Base-by-base conservation (phyloP, 306 rosid genomes). In the Parietaria judaica region DNA sequence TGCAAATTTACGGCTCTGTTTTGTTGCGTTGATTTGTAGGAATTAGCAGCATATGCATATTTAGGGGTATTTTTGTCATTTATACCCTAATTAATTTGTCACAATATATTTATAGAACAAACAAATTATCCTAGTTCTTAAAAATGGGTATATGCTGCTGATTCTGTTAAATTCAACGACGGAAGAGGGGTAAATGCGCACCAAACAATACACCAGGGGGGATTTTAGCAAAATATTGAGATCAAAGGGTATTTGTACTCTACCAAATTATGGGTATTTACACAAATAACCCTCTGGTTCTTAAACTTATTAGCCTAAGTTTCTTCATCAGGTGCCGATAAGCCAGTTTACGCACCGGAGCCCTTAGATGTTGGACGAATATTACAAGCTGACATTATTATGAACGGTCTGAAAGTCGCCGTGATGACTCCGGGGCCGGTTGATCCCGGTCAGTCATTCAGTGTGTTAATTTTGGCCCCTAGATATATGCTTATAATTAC, bases 361-460 rank as follows among this genome's bases (percentile, higher is more conserved):
- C 98, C 98, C n/a, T 75, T 76, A 50, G 98, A 91, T 75, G 92
- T 88, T 58, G 96, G 96, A 54, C 80, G 98, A 75, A 75, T 78
- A 73, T 80, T 91, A 56, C 92, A 86, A 83, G 92, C 81, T 37
- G 95, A 91, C 70, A 69, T 91, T 56, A 67, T 75, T 64, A 80
- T 78, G 10, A 72, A 80, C 66, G 98, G 89, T 56, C 80, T 73
- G 67, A 88, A 80, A 70, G 53, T 76, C 37, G 72, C 76, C 31
- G 69, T 91, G 57, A 83, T 82, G 14, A 88, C 96, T 34, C 54
- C 68, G 39, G 74, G 81, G 64, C 95, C 89, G 53, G 68, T 91
- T 73, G 95, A 88, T 58, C 70, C 88, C 48, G 96, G 98, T 91
- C 72, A 63, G 87, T 78, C 69, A 69, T 76, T 49, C 53, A 49